Evolutionary conservation across 345 rosid species (phyloP).

Genomic region (Gossypium mustelinum): DNA sequence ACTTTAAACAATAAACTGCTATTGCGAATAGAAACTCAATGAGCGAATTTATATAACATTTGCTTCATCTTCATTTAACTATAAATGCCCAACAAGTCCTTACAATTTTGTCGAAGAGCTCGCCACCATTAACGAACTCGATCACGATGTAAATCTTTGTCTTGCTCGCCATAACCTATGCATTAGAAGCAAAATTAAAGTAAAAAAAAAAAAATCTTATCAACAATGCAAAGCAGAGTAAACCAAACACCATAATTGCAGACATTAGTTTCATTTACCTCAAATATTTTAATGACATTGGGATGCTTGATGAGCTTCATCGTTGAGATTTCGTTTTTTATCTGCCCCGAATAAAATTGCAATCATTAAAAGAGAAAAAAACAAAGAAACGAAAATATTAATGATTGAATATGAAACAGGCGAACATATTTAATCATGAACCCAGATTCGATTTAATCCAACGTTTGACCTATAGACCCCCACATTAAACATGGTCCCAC

Average conservation of each 20-base stretch:
- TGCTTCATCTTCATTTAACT: background rate
- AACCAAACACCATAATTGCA: background rate
- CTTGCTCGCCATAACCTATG: constrained; percentile 87
- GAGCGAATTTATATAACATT: background rate
- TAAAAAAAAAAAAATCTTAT: background rate
- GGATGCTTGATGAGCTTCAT: constrained; percentile 98
- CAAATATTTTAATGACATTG: constrained; percentile 71
- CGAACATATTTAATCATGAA: background rate
- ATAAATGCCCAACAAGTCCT: constrained; percentile 20
- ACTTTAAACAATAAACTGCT: background rate
- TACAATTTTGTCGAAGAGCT: constrained; percentile 92
- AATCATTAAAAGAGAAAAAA: too few relatives aligned
- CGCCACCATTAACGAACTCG: constrained; percentile 86
- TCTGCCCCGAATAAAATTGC: constrained; percentile 33
- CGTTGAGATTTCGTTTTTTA: constrained; percentile 82
- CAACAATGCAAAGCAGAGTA: background rate
- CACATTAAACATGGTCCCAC: background rate
- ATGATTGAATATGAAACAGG: background rate
- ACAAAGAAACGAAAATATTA: too few relatives aligned
- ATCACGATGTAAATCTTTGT: constrained; percentile 83
- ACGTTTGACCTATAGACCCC: background rate
- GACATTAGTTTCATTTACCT: constrained; percentile 36
- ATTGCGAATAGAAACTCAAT: background rate
- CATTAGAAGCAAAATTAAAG: background rate
- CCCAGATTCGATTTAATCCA: background rate